Evolutionary conservation across 2,329 filamentous ascomycete species (phyloP), one percentile per base, ranked within the genome.

Genomic region (Diaporthe longicolla): DNA sequence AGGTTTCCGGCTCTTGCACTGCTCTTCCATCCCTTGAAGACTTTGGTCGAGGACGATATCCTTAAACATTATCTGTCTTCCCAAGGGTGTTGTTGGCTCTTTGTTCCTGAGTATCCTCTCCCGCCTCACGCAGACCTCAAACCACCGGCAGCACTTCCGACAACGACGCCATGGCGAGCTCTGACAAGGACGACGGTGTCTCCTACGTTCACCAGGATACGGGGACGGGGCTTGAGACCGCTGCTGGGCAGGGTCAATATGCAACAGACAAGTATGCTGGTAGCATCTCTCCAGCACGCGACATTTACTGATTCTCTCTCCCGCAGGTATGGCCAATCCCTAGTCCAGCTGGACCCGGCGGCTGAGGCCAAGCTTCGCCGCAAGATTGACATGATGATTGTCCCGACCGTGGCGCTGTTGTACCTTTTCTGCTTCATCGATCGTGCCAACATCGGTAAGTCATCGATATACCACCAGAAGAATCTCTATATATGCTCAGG

Each of bases 381-480:
- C 78, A 94, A 94, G 80, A 90, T 94, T 63, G 92, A 94, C 77
- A 77, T 93, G 8, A 88, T 85, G 77, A 88, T 93, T 58, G 85
- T 94, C 0, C 92, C 93, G 0, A 93, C 90, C 0, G 91, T 93
- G 0, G 83, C 91, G 0, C 73, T 93, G 0, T 83, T 94, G 4
- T 94, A 94, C 78, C 86, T 94, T 0, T 93, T 94, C 78, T 93
- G 92, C 82, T 94, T 93, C 82, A 93, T 94, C 76, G 92, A 94
- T 78, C 87, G 92, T n/a, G 91, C 92, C 32, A 94, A 94, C 75
- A 92, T 94, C 50, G 92, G 92, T 91, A 79, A 79, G 84, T 19
- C 21, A 8, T 7, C 19, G 32, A 4, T 50, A 76, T 10, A 58
- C 24, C 15, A 4, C 24, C 8, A 6, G 6, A 40, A 8, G 19